Conservation (phyloP, 768 basidiomycete species). For the Mycena filopes region DNA sequence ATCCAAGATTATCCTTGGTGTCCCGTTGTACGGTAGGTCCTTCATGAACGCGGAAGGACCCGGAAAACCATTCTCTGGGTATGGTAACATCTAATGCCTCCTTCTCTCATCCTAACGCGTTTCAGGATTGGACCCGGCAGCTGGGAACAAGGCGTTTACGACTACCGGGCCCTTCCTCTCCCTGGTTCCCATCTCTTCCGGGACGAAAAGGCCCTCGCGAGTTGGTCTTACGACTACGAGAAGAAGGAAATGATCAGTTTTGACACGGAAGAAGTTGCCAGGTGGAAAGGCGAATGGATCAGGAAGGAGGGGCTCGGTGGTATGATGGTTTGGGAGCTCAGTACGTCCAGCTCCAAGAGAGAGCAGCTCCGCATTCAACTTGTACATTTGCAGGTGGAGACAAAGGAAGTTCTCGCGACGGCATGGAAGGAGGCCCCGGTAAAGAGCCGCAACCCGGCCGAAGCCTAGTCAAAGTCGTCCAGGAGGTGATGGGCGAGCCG, state of each 20-base stretch:
- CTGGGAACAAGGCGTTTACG: slow-evolving; percentile 94
- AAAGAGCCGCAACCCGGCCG: slow-evolving; percentile 78
- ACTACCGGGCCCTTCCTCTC: slow-evolving; percentile 90
- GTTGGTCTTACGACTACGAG: slow-evolving; percentile 84
- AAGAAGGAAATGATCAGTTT: slow-evolving; percentile 87
- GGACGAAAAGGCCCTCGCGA: slow-evolving; percentile 76
- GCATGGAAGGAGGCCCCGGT: slow-evolving; percentile 78
- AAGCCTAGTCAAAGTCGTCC: slow-evolving; percentile 80
- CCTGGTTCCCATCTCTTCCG: slow-evolving; percentile 72
- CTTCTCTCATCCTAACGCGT: background rate
- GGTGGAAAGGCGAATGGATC: slow-evolving; percentile 86
- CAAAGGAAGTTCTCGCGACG: slow-evolving; percentile 73
- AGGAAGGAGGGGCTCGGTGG: slow-evolving; percentile 81
- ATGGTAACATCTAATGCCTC: background rate
- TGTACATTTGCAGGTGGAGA: slow-evolving; percentile 60
- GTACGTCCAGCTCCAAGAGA: slow-evolving; percentile 35
- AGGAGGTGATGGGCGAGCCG: slow-evolving; percentile 79
- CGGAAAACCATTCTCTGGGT: slow-evolving; percentile 79
- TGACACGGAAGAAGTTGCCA: slow-evolving; percentile 75
- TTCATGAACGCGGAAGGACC: slow-evolving; percentile 90
- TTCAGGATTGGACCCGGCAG: slow-evolving; percentile 75
- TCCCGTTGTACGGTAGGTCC: slow-evolving; percentile 93
- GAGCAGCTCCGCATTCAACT: background rate
- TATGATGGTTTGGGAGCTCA: slow-evolving; percentile 95
- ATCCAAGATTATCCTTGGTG: slow-evolving; percentile 87